These are phyloP conservation scores for Leucaena leucocephala DNA, from an alignment of 306 rosid genomes.

Conservation along the genomic window DNA sequence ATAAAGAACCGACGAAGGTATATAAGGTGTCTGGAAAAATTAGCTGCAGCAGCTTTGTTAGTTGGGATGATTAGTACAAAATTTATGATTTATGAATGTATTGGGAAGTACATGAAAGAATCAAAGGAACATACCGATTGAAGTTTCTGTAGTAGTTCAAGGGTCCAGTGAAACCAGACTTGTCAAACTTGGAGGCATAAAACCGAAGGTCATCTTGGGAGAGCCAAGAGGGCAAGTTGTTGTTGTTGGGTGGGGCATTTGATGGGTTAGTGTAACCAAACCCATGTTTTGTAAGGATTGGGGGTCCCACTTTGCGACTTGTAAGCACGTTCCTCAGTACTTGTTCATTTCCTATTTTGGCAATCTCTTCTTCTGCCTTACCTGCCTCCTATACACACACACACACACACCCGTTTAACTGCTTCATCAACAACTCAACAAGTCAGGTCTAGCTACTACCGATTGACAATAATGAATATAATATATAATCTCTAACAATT, in stretches of 20 bases:
- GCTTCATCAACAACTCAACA: too few species aligned
- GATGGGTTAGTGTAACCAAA: conserved; percentile 22
- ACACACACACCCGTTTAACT: too few species aligned
- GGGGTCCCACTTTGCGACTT: conserved; percentile 24
- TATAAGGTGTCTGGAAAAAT: too few species aligned
- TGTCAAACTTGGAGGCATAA: conserved; percentile 23
- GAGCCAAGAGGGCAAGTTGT: conserved; percentile 46
- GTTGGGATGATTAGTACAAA: too few species aligned
- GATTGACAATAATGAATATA: too few species aligned
- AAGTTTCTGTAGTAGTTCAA: conserved; percentile 45
- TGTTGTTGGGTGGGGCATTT: not conserved
- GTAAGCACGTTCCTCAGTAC: conserved; percentile 35
- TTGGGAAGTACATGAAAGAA: too few species aligned
- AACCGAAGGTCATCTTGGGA: conserved; percentile 36
- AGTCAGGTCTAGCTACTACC: too few species aligned
- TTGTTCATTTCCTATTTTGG: conserved; percentile 8
- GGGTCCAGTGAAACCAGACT: conserved; percentile 37
- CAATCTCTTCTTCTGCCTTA: not conserved
- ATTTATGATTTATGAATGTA: too few species aligned
- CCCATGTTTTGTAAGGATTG: conserved; percentile 37
- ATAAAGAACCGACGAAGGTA: too few species aligned
- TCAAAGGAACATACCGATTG: not conserved
- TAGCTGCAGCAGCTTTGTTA: too few species aligned
- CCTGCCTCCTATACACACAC: too few species aligned
- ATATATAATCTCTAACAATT: too few species aligned